Base-by-base conservation (phyloP, 305 asterid genomes). In the Fraxinus platypoda region DNA sequence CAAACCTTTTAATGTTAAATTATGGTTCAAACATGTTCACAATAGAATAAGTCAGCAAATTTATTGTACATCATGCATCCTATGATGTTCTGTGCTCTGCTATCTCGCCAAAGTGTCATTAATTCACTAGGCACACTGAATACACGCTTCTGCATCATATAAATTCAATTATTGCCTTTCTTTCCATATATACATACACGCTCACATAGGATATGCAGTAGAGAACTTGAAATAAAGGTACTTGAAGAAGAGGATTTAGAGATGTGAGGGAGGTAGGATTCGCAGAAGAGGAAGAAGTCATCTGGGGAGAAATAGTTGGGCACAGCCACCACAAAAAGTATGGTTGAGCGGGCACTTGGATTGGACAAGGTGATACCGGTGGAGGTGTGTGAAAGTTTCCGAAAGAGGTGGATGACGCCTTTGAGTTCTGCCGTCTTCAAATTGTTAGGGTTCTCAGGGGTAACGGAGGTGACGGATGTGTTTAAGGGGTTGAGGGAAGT, bases 391-490 rank as follows among this genome's bases (percentile, higher is more conserved):
- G 95, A 93, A 5, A 92, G 89, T 81, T 90, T 91, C 57, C 95
- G 98, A 91, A 93, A 96, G 78, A 96, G 95, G 87, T 94, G 98
- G 26, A 91, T 89, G 33, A 90, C 89, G 52, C 98, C 97, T 89
- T 89, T 90, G 76, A 91, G 88, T 62, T 96, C 92, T 4, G 88
- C 81, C 17, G 97, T 95, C 85, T 81, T 87, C 77, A 81, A 84
- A 35, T 25, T 80, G 3, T 82, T 85, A 68, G 90, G 83, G 78
- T 85, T 85, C 75, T 84, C 81, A 80, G 83, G 87, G 85, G 76
- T 75, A 81, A 76, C 17, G 83, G 79, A 81, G 8, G 80, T 15
- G 81, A 87, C 66, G 84, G 91, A 73, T 83, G 88, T 83, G 76
- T 88, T 88, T 81, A 78, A 93, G 81, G 68, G 94, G 88, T 68